These are phyloP conservation scores for Teratosphaeria pseudoeucalypti DNA, from an alignment of 2,329 filamentous ascomycete genomes.

Conservation along the genomic window DNA sequence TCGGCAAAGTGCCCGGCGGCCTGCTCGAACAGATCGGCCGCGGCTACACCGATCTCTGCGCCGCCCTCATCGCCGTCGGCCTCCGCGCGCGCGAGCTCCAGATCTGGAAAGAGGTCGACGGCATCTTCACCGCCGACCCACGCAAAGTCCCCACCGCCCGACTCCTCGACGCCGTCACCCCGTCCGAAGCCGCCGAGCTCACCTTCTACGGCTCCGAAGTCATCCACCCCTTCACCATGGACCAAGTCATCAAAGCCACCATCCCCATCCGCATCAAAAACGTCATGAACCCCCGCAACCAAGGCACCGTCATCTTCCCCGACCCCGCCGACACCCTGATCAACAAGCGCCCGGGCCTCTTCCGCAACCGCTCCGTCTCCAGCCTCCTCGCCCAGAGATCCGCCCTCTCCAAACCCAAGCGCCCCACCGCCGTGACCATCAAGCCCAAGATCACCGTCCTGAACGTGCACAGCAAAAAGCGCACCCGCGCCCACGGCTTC, in stretches of 20 bases:
- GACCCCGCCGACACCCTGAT: constrained; percentile 50
- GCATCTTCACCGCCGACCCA: constrained; percentile 80
- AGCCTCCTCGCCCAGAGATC: constrained; percentile 29
- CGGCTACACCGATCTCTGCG: constrained; percentile 94
- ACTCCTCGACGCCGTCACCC: constrained; percentile 79
- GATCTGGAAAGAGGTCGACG: constrained; percentile 98
- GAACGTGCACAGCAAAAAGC: constrained; percentile 96
- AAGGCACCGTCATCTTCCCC: constrained; percentile 73
- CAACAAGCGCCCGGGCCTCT: constrained; percentile 42
- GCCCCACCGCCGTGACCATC: constrained; percentile 66
- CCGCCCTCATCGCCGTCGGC: constrained; percentile 81
- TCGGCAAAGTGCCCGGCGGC: constrained; percentile 83
- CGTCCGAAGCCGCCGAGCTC: constrained; percentile 87
- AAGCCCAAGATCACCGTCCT: constrained; percentile 95
- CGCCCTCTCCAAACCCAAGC: constrained; percentile 36
- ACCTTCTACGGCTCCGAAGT: constrained; percentile 72
- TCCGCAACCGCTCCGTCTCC: constrained; percentile 35
- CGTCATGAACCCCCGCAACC: constrained; percentile 51
- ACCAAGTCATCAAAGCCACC: constrained; percentile 68
- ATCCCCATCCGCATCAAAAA: constrained; percentile 83
- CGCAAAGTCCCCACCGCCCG: constrained; percentile 87
- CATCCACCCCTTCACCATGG: constrained; percentile 98
- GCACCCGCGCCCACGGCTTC: constrained; percentile 91
- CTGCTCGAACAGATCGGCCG: constrained; percentile 85
- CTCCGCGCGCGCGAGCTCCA: constrained; percentile 81